Conservation (phyloP, 495 filamentous ascomycete species). For the Hypoxylon fuscum region DNA sequence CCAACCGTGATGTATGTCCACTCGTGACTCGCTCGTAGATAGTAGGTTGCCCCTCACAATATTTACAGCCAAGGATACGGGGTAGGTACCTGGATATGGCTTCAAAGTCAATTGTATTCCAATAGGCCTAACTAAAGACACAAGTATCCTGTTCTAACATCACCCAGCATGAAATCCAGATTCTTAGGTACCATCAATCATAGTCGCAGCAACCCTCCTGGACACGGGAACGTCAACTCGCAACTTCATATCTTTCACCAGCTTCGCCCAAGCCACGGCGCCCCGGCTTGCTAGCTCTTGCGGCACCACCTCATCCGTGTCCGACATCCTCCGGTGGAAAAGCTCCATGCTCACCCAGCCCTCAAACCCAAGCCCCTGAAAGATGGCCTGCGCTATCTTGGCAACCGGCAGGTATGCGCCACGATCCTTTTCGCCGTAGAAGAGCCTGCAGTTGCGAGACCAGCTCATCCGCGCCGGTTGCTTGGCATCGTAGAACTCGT, state of each 20-base stretch:
- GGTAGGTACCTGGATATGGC: no score
- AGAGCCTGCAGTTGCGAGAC: conserved; percentile 80
- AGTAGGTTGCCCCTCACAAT: no score
- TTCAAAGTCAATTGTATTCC: no score
- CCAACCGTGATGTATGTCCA: no score
- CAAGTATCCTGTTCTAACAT: no score
- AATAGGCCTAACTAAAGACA: no score
- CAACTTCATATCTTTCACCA: conserved; percentile 63
- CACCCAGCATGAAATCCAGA: no score
- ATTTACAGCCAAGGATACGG: no score
- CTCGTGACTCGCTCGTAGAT: no score
- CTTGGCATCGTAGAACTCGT: conserved; percentile 68
- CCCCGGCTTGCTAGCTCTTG: conserved; percentile 71
- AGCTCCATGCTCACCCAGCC: conserved; percentile 85
- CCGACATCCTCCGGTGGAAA: conserved; percentile 73
- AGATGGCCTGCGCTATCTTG: conserved; percentile 69
- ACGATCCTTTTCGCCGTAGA: conserved; percentile 73
- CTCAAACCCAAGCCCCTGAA: conserved; percentile 70
- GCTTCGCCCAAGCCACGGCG: conserved; percentile 69
- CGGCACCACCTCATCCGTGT: conserved; percentile 60
- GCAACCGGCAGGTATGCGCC: conserved; percentile 79
- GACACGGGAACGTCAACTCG: conserved; percentile 52
- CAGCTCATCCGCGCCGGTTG: conserved; percentile 81
- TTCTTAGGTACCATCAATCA: conserved; percentile 26
- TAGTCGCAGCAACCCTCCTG: conserved; percentile 39